Base-by-base conservation (phyloP, 306 rosid species). In the Castanea mollissima region DNA sequence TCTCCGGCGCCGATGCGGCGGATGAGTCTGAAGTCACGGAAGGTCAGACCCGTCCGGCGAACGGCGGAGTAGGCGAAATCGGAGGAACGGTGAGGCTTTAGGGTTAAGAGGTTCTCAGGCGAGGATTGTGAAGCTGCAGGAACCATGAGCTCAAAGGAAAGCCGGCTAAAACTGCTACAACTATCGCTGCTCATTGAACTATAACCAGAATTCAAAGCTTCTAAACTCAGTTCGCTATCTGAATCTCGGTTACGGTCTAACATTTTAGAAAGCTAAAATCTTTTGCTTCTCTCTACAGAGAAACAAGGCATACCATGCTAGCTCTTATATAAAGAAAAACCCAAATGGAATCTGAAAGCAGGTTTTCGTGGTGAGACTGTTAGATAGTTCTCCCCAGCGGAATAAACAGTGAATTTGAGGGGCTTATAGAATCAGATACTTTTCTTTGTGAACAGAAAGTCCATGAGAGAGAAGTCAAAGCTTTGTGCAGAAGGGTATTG, bases 11-110 rank as follows among this genome's bases (percentile, higher is more conserved):
- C 99, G 81, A 95, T 88, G 11, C 94, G 90, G 16, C 97, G 93
- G 82, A 90, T 77, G 18, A 92, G 90, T 2, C 87, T 89, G 79
- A 95, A 95, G 82, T 95, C 99, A 21, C 94, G 94, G 87, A 89
- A 91, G 15, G 92, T 89, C 52, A 87, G 95, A 8, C 85, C 79
- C 15, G 87, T 69, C 54, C 87, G 85, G 21, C 92, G 88, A 54
- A 92, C 87, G 83, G 97, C 93, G 21, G 98, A 87, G 91, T 95
- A 95, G 31, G 92, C 96, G 29, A 88, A 92, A 79, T 95, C 99
- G 5, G 98, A 95, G 35, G 98, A 95, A 5, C 99, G 95, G 75
- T 95, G 99, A 0, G 99, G 99, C 76, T 95, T 95, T 10, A 89
- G 71, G 13, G 86, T 71, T 58, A 92, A 49, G 54, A 10, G 84